Evolutionary conservation across 371 early-diverging fungal genomes (phyloP), one percentile per base, ranked within the genome.

Genomic region (Blakeslea trispora): DNA sequence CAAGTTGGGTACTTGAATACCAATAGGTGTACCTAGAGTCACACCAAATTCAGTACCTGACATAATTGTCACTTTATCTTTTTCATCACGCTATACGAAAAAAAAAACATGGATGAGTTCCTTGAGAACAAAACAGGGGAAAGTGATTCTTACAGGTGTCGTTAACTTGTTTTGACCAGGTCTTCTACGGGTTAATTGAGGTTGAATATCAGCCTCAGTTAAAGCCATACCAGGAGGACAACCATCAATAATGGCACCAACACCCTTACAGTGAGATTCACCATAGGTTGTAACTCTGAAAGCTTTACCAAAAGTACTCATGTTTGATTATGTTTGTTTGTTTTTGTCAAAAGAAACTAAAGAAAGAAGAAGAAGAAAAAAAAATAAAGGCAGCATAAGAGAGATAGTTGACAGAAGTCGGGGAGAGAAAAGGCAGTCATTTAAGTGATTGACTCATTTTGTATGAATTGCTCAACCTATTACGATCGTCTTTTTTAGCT

Each of bases 201-300:
- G 87, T 70, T 97, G 97, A 63, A 98, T 89, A 66, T 97, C 95
- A 45, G 66, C 82, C 79, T 95, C 97, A 10, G 87, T 87, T 56
- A 98, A 71, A 24, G 86, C 82, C 65, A 98, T 74, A 17, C 98
- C 97, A 5, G 98, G 98, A 34, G 98, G 98, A 53, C 88, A 88
- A 45, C 96, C 96, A 66, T 97, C 98, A 55, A 98, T 83, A 60
- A 98, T 95, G 59, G 96, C 96, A 43, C 97, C 97, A 3, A 98
- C 97, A 23, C 90, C 94, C 61, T 94, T 94, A 82, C 98, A 97
- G 80, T 98, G 98, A 18, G 95, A 95, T 81, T 98, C 98, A 61
- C 98, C 97, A 73, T 89, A 97, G 42, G 97, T 98, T n/a, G 95
- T 94, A 31, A 96, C 92, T 59, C 91, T 85, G 75, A 83, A 92